These are phyloP conservation scores for Xylaria castorea DNA, from an alignment of 495 filamentous ascomycete species.

Conservation along the genomic window DNA sequence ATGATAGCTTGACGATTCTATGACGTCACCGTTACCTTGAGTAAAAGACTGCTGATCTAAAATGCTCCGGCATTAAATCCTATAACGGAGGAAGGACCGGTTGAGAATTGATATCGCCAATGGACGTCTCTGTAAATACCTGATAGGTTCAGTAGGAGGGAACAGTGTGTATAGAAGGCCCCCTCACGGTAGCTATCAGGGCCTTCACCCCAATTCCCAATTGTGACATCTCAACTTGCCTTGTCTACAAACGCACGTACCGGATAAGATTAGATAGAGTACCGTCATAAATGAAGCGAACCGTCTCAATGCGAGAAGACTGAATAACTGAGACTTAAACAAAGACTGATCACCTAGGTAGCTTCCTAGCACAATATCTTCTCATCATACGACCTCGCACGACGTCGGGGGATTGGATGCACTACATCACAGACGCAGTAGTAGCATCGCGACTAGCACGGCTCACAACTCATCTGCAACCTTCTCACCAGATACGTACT, in stretches of 20 bases:
- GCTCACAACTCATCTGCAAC: conserved; percentile 19
- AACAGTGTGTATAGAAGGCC: not conserved
- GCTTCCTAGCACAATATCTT: not conserved
- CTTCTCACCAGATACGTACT: not conserved
- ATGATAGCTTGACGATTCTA: not conserved
- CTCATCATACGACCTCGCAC: not conserved
- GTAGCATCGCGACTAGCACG: conserved; percentile 29
- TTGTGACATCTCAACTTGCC: not conserved
- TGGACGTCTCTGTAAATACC: not conserved
- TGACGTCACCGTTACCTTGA: conserved; percentile 13
- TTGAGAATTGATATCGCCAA: not conserved
- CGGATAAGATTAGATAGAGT: not conserved
- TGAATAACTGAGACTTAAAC: not conserved
- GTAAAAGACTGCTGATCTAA: not conserved
- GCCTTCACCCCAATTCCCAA: not conserved
- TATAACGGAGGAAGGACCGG: not conserved
- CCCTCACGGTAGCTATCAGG: not conserved
- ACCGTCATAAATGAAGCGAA: not conserved
- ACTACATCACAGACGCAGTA: conserved; percentile 20
- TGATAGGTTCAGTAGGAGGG: not conserved
- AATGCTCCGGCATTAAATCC: not conserved
- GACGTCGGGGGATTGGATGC: conserved; percentile 22
- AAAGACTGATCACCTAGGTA: not conserved
- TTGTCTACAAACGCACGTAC: not conserved
- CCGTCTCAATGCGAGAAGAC: not conserved